These are phyloP conservation scores for Paxillus involutus DNA, from an alignment of 768 basidiomycete genomes.

Conservation along the genomic window DNA sequence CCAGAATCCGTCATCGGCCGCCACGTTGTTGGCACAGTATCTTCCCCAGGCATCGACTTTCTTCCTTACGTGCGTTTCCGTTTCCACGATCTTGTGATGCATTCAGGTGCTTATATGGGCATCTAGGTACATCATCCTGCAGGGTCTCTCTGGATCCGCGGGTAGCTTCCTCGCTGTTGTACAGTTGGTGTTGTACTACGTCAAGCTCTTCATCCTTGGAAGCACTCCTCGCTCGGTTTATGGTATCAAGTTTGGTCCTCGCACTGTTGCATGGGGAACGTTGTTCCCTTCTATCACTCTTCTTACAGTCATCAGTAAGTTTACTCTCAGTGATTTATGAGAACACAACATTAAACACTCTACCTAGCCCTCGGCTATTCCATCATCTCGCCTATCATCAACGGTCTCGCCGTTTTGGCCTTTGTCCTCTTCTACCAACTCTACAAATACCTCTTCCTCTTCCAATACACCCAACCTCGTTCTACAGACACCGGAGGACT, in stretches of 20 bases:
- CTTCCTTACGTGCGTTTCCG: constrained; percentile 71
- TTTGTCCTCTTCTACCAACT: constrained; percentile 84
- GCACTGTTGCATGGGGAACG: constrained; percentile 75
- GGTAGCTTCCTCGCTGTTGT: constrained; percentile 81
- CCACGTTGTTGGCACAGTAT: constrained; percentile 70
- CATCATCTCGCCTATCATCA: constrained; percentile 91
- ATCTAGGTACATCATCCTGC: constrained; percentile 69
- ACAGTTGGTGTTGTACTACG: constrained; percentile 79
- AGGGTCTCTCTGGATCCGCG: constrained; percentile 78
- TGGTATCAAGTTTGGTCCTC: constrained; percentile 73
- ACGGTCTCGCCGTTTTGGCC: constrained; percentile 78
- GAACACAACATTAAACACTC: background rate
- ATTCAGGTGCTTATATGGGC: background rate
- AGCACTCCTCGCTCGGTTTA: constrained; percentile 87
- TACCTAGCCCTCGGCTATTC: constrained; percentile 70
- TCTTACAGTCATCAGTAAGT: constrained; percentile 78
- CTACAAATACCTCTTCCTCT: constrained; percentile 88
- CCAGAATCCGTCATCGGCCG: constrained; percentile 67
- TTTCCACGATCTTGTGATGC: background rate
- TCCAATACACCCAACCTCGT: constrained; percentile 68
- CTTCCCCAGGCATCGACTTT: constrained; percentile 85
- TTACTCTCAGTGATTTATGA: background rate
- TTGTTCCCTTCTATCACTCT: constrained; percentile 71
- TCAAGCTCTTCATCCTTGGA: constrained; percentile 84
- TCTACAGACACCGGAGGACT: constrained; percentile 83